These are phyloP conservation scores for Penicillium cinerascens DNA, from an alignment of 495 filamentous ascomycete genomes.

Conservation along the genomic window DNA sequence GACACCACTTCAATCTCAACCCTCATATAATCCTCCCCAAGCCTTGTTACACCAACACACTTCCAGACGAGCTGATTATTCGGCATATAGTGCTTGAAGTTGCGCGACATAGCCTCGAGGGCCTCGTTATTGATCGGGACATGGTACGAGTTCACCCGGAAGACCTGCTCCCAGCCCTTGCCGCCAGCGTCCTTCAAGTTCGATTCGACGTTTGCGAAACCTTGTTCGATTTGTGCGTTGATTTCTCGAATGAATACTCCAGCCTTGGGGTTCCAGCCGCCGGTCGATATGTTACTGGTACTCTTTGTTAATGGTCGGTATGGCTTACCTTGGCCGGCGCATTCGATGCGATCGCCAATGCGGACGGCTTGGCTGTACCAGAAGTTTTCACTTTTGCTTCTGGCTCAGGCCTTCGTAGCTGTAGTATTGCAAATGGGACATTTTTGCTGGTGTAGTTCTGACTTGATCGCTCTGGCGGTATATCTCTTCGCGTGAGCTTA, in stretches of 20 bases:
- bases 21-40: slow-evolving; percentile 48
- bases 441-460: slow-evolving; percentile 9
- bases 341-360: slow-evolving; percentile 50
- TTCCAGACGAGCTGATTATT: slow-evolving; percentile 51
- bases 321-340: slow-evolving; percentile 50
- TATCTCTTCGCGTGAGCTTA: neutral
- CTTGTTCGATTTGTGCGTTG: slow-evolving; percentile 49
- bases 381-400: slow-evolving; percentile 28
- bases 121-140: slow-evolving; percentile 38
- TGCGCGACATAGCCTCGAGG: slow-evolving; percentile 38
- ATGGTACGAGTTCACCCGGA: slow-evolving; percentile 47
- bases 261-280: slow-evolving; percentile 48
- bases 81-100: slow-evolving; percentile 49
- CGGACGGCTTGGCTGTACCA: slow-evolving; percentile 53
- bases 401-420: slow-evolving; percentile 43
- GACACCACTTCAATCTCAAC: slow-evolving; percentile 57
- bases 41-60: slow-evolving; percentile 38
- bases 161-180: slow-evolving; percentile 57
- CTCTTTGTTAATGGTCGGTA: neutral
- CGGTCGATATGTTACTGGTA: slow-evolving; percentile 20
- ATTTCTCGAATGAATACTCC: slow-evolving; percentile 34
- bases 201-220: slow-evolving; percentile 52
- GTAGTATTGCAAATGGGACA: slow-evolving; percentile 45
- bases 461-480: neutral
- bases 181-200: slow-evolving; percentile 49